Base-by-base conservation (phyloP, 2,329 filamentous ascomycete species). In the Calonectria henricotiae region DNA sequence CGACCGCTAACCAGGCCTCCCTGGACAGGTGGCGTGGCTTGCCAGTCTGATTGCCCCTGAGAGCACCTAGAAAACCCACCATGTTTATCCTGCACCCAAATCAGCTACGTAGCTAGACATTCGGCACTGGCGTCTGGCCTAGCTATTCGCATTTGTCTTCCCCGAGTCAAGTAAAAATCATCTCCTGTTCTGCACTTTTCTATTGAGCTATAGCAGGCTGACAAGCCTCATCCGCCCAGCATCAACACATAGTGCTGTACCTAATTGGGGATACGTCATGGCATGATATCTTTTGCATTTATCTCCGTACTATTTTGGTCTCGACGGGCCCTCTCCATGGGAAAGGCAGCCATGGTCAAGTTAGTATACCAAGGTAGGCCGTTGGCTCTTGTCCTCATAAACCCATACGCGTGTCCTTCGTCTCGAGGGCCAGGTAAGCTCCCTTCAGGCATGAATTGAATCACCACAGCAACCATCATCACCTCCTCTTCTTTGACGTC, bases 401-500 rank as follows among this genome's bases (percentile, higher is more conserved):
- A 37, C 35, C 64, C 47, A 39, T 63, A 51, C 58, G 25, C 35
- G 23, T 58, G 23, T 66, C 49, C 55, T 55, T 51, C 11, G 41
- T 65, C 62, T 69, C 62, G 46, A 69, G 67, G 67, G 67, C 47
- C 35, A 30, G 32, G 62, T 66, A 67, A 72, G 67, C 65, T 68
- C 64, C 51, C 44, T 60, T 55, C 15, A 44, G 49, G 44, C 62
- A 32, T 69, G 39, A 41, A 41, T 55, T 55, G 46, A 43, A 58
- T 58, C 46, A 39, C 49, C 37, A 61, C 35, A 60, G 51, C 20
- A 58, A 55, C 72, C 70, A 67, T 54, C 66, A 65, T 72, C 71
- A 75, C 63, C 66, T 55, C 75, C 65, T 71, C 55, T 47, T 69
- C 67, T 69, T 68, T 74, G 67, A 72, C 73, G 68, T 76, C 71